Evolutionary conservation across 352 stramenopile species (phyloP), one percentile per base, ranked within the genome.

Genomic region (Peronosclerospora sorghi): DNA sequence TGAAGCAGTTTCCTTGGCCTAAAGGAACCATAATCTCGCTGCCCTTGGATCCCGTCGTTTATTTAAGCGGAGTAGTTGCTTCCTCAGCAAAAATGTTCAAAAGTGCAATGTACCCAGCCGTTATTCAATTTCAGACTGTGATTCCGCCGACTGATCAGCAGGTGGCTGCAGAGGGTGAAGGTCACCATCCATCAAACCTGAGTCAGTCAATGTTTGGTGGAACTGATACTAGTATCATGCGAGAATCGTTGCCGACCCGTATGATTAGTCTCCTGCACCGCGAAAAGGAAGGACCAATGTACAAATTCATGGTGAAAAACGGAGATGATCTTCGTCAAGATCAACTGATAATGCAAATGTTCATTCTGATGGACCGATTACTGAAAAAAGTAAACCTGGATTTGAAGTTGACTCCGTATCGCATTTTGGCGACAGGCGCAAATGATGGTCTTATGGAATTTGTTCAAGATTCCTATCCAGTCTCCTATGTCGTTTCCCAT

Each of bases 321-420:
- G 97, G 97, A 20, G 97, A 99, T 68, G 97, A 99, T 69, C 62
- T 99, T 35, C 78, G 96, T 6, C 97, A 99, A 72, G 97, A 99
- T 69, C 96, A 99, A 66, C 74, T 99, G 40, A 96, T 99, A 41
- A 98, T 99, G 60, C 97, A 99, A 73, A 97, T 99, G 87, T 97
- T 99, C 45, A 95, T 96, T 41, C 69, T 99, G 20, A 99, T 99
- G 95, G 96, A 99, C 59, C 79, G 93, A 5, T 62, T 99, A 23
- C 70, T 99, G 27, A 99, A 99, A 68, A 91, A 97, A 30, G 94
- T 98, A 14, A 98, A 98, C 44, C 54, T 99, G 34, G 95, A 99
- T 56, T 69, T 99, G 13, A 84, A 96, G 54, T 69, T 99, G 26
- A 97, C 86, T 1, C 94, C 96, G 14, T 99, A 99, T 59, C 72